Conservation (phyloP, 106 monocot species). For the Dendrobium huoshanense region DNA sequence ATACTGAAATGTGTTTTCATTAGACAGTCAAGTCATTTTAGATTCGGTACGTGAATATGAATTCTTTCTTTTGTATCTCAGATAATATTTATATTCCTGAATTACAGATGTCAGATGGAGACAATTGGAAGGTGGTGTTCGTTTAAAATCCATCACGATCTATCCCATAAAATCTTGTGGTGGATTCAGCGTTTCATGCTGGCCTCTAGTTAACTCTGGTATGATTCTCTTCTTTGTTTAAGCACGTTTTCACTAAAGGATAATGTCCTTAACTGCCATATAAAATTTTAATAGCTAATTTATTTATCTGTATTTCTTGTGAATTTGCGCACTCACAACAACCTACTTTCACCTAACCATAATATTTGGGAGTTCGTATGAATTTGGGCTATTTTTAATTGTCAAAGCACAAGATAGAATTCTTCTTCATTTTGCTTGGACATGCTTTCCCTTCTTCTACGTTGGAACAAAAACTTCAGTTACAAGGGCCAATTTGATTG, state of each 20-base stretch:
- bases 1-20: neutral
- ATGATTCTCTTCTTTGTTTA: slow-evolving; percentile 14
- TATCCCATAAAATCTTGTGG: slow-evolving; percentile 94
- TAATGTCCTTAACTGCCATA: neutral
- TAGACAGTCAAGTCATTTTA: neutral
- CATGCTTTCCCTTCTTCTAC: neutral
- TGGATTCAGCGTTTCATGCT: slow-evolving; percentile 62
- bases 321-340: neutral
- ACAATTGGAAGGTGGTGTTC: slow-evolving; percentile 13
- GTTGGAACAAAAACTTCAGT: neutral
- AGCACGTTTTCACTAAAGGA: neutral
- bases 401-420: neutral
- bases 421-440: neutral
- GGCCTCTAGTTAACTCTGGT: slow-evolving; percentile 76
- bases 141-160: slow-evolving; percentile 67
- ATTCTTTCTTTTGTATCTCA: neutral
- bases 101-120: slow-evolving; percentile 16
- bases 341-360: neutral
- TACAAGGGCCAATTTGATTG: neutral
- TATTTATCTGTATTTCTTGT: neutral
- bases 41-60: neutral
- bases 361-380: neutral
- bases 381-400: neutral
- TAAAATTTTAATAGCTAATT: neutral
- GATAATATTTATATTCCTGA: slow-evolving; percentile 5